Base-by-base conservation (phyloP, 176 grass and related monocot species). In the Panicum miliaceum region DNA sequence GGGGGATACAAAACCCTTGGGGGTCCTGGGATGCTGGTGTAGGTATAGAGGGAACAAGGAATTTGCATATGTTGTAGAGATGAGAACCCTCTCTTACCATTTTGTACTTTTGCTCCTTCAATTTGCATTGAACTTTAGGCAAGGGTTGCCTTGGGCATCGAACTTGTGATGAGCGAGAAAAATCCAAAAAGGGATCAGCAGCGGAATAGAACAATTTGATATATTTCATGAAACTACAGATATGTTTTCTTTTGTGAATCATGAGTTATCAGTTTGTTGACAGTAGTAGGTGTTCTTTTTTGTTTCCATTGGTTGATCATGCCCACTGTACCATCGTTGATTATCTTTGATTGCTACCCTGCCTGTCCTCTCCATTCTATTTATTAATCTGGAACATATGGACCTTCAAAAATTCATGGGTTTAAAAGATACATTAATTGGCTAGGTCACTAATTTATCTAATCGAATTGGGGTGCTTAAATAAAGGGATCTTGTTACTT, bases 51-150 rank as follows among this genome's bases (percentile, higher is more conserved):
- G 64, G 64, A 79, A 72, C 73, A 73, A 76, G 66, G 54, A 78
- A 83, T 34, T 77, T 66, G 43, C 79, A 86, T 51, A 73, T 78
- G 48, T 73, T 82, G 66, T 86, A 90, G 79, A 90, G 65, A 78
- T 86, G 60, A 86, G 66, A 71, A 45, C 83, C 83, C 73, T 90
- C 64, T 78, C 85, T 66, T 82, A 68, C 83, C 67, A 47, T 90
- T 86, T 79, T 90, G 84, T 83, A 86, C 70, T 78, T 78, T 27
- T 64, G 54, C 75, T 71, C 78, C 84, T 64, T 79, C 48, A 78
- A 48, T 82, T 82, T 67, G 65, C 29, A 83, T 66, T 73, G 88
- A 83, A 90, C 84, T 60, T 80, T 81, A 80, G 46, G 54, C 83
- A 82, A 82, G 56, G 47, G 26, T 35, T 90, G 72, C 78, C 80